Conservation (phyloP, 176 grass and related monocot species). For the Musa itinerans region DNA sequence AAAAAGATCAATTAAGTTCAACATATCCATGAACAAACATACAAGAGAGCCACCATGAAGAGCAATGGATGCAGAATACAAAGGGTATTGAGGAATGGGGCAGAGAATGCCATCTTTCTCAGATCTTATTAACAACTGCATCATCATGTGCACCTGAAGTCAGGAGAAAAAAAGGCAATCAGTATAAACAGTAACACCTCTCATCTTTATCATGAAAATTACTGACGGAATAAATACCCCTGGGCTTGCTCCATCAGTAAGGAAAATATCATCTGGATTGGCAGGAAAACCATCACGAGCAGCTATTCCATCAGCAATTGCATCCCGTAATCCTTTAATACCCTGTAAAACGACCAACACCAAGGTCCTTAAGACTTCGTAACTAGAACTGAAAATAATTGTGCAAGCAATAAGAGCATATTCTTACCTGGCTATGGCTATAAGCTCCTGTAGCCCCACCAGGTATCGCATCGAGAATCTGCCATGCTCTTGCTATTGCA, state of each 20-base stretch:
- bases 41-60: conserved; percentile 97
- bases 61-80: conserved; percentile 92
- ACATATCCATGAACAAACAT: conserved; percentile 30
- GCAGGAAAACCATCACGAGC: conserved; percentile 81
- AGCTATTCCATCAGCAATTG: conserved; percentile 80
- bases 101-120: conserved; percentile 97
- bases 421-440: conserved; percentile 85
- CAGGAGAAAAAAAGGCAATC: conserved; percentile 16
- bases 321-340: conserved; percentile 81
- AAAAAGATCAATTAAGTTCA: background rate
- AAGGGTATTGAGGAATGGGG: conserved; percentile 88
- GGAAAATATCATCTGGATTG: conserved; percentile 75
- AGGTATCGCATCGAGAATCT: conserved; percentile 61
- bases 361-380: background rate
- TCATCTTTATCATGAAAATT: conserved; percentile 15
- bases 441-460: conserved; percentile 93
- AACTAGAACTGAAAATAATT: conserved; percentile 18
- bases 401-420: background rate
- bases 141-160: conserved; percentile 95
- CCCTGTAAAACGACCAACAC: conserved; percentile 40
- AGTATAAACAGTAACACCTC: background rate
- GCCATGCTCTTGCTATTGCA: conserved; percentile 70
- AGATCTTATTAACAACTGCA: conserved; percentile 83
- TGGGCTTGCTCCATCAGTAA: conserved; percentile 91
- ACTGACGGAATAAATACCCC: conserved; percentile 37